These are phyloP conservation scores for Nitzschia putrida DNA, from an alignment of 108 stramenopile genomes.

Conservation along the genomic window DNA sequence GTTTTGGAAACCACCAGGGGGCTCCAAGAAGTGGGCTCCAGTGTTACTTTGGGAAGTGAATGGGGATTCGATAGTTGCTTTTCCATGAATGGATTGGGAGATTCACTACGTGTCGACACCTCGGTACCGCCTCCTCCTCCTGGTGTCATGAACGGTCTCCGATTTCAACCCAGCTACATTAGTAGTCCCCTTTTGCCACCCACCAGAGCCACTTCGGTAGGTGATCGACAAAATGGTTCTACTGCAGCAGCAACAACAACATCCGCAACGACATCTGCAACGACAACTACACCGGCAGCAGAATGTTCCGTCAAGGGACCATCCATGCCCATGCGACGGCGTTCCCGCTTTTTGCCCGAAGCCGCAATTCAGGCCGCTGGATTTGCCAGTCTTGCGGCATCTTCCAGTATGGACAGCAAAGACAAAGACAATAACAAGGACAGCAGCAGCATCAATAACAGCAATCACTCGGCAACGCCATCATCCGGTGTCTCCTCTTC, in stretches of 20 bases:
- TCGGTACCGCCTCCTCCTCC: background rate
- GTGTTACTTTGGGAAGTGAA: background rate
- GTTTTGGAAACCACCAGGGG: background rate
- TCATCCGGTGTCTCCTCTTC: too few species aligned
- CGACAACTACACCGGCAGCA: background rate
- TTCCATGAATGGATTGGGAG: background rate
- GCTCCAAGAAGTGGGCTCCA: background rate
- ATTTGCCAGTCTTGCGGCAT: too few species aligned
- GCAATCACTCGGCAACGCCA: too few species aligned
- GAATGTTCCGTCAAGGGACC: background rate
- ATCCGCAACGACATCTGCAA: background rate
- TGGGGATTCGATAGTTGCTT: background rate
- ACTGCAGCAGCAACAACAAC: background rate
- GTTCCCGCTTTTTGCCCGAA: too few species aligned
- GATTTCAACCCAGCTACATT: background rate
- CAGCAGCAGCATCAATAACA: too few species aligned
- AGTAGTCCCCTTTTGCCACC: background rate
- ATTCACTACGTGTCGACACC: background rate
- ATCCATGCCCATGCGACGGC: background rate
- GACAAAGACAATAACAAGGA: too few species aligned
- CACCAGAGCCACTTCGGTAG: background rate
- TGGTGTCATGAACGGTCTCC: background rate
- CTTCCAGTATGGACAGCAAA: too few species aligned
- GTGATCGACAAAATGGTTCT: background rate
- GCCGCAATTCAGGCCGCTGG: too few species aligned